Evolutionary conservation across 208 protist genomes (phyloP).

Genomic region (Tritrichomonas musculus): DNA sequence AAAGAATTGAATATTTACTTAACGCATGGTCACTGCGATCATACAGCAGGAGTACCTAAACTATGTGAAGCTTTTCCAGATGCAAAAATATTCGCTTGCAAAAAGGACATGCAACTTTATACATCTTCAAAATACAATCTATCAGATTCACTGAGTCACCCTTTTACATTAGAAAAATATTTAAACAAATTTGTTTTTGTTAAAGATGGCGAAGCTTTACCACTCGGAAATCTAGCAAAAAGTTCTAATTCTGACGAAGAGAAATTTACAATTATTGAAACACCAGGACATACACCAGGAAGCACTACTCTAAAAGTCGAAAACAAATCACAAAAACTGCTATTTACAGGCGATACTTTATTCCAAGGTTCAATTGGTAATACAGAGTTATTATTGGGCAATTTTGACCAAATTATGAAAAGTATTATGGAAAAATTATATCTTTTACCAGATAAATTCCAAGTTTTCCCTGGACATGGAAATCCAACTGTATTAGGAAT

Average conservation of each 20-base stretch:
- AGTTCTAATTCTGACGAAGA: too few species aligned
- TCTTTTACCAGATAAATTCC: background rate
- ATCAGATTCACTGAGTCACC: background rate
- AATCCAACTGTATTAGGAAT: background rate
- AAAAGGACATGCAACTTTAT: background rate
- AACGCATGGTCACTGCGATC: conserved; percentile 8
- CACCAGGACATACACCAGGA: background rate
- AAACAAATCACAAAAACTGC: background rate
- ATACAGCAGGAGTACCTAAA: background rate
- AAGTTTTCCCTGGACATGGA: background rate
- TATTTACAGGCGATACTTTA: background rate
- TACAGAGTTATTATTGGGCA: background rate
- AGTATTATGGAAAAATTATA: background rate
- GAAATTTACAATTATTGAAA: background rate
- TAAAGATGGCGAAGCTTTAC: background rate
- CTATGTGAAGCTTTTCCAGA: background rate
- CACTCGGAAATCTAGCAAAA: background rate
- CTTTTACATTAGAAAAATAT: background rate
- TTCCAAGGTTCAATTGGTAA: background rate
- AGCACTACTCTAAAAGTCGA: background rate
- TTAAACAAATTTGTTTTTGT: background rate
- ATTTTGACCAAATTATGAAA: background rate
- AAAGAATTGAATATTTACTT: background rate
- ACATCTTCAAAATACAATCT: background rate
- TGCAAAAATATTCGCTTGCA: background rate